Base-by-base conservation (phyloP, 768 basidiomycete species). In the Nevesoporus exiguus region DNA sequence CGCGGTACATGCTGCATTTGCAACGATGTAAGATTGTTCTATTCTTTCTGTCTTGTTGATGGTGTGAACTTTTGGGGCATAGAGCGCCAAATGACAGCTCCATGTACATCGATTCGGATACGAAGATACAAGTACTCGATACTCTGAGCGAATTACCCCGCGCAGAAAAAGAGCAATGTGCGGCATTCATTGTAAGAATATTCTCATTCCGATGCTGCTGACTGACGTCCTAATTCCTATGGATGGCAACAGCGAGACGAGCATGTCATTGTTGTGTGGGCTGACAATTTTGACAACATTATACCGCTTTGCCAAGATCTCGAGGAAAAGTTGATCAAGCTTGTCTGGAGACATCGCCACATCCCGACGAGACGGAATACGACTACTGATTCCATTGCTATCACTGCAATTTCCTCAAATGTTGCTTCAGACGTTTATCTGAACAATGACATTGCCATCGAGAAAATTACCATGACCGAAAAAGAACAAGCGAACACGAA, bases 111-210 rank as follows among this genome's bases (percentile, higher is more conserved):
- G 88, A 91, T 66, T 66, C 70, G 51, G 84, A 92, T 65, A 93
- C 90, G 2, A 86, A 90, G 21, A 93, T 95, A 49, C 93, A 95
- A 70, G 84, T 94, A 40, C 68, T 95, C 31, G 86, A 91, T 52
- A 80, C 79, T 17, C 80, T 94, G 64, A 60, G 65, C 44, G 80
- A 83, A 56, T 74, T 95, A 25, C 80, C 86, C 10, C 79, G 80
- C 42, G 90, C 92, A 3, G 89, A 94, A 69, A 93, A 93, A 71
- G 91, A 94, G 63, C 93, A 94, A 65, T 92, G 88, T 51, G 93
- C 84, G 15, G 93, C 93, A 17, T 94, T 95, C 69, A 80, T 92
- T 56, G 89, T 90, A 63, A 67, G 87, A 73, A 29, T 36, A 15
- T 47, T 22, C 27, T 30, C 15, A 3, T 27, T 19, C 11, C 31